Conservation (phyloP, 345 rosid species). For the Acer negundo region DNA sequence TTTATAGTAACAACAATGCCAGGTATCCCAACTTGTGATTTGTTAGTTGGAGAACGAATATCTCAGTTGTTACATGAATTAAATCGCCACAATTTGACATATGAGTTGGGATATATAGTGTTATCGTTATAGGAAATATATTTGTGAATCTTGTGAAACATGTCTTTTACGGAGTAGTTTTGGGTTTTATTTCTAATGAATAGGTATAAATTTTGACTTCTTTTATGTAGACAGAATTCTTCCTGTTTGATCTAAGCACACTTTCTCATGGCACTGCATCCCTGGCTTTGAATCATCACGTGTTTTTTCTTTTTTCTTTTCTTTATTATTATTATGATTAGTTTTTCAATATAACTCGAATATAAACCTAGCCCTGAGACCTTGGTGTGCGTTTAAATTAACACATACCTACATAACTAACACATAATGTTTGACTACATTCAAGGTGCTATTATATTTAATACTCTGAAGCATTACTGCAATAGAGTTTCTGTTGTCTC, state of each 20-base stretch:
- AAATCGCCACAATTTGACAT: background rate
- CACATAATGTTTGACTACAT: slow-evolving; percentile 7
- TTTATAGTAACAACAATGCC: background rate
- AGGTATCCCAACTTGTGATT: background rate
- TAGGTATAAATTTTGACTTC: background rate
- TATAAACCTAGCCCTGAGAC: background rate
- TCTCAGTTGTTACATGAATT: background rate
- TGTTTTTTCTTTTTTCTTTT: background rate
- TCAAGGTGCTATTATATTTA: background rate
- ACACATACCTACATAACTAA: background rate
- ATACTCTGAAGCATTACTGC: background rate
- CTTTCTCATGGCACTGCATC: background rate
- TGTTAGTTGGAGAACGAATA: background rate
- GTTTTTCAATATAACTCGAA: too few species aligned
- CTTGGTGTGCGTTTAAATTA: background rate
- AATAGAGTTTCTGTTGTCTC: background rate
- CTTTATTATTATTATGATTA: too few species aligned
- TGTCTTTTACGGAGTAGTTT: background rate
- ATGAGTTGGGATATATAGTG: background rate
- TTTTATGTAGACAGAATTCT: background rate
- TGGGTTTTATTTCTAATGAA: background rate
- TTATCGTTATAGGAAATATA: background rate
- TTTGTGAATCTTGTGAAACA: background rate
- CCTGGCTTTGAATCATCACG: background rate
- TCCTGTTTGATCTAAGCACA: slow-evolving; percentile 5